A percentile compares a stretch with the other conserved stretches of the same genome.
These are phyloP conservation scores for Blastocystis hominis DNA, from an alignment of 352 stramenopile genomes.

Conservation along the genomic window DNA sequence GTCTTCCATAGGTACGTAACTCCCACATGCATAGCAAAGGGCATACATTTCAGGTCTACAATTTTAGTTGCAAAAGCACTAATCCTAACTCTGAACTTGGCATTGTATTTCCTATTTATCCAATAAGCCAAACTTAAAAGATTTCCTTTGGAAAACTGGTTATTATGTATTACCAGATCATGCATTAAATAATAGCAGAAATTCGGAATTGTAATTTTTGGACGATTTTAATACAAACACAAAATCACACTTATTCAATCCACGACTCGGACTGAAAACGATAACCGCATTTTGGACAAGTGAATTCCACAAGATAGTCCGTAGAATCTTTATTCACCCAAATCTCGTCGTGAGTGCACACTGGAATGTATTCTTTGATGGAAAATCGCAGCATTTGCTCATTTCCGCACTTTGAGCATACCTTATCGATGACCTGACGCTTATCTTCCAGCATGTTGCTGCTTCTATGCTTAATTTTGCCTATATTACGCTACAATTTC, in stretches of 20 bases:
- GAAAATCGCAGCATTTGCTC: not conserved
- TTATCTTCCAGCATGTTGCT: not conserved
- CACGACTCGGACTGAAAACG: constrained; percentile 16
- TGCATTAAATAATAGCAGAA: not conserved
- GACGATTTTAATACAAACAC: not conserved
- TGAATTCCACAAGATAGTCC: constrained; percentile 37
- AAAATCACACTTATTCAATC: not conserved
- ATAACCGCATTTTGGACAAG: constrained; percentile 37
- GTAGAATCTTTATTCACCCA: constrained; percentile 52
- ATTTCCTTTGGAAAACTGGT: not conserved
- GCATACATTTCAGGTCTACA: constrained; percentile 43
- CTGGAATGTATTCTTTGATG: constrained; percentile 39
- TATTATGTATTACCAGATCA: not conserved
- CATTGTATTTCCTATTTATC: not conserved
- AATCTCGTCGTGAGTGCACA: constrained; percentile 41
- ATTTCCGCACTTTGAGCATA: constrained; percentile 12
- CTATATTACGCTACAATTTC: not conserved
- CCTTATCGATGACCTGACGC: not conserved
- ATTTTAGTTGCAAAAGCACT: not conserved
- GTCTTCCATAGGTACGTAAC: constrained; percentile 18
- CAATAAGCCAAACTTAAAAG: not conserved
- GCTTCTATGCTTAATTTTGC: not conserved
- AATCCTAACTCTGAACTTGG: constrained; percentile 22
- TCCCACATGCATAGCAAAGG: constrained; percentile 47
- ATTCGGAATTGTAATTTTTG: not conserved